Conservation (phyloP, 106 monocot species). For the Gastrodia elata region DNA sequence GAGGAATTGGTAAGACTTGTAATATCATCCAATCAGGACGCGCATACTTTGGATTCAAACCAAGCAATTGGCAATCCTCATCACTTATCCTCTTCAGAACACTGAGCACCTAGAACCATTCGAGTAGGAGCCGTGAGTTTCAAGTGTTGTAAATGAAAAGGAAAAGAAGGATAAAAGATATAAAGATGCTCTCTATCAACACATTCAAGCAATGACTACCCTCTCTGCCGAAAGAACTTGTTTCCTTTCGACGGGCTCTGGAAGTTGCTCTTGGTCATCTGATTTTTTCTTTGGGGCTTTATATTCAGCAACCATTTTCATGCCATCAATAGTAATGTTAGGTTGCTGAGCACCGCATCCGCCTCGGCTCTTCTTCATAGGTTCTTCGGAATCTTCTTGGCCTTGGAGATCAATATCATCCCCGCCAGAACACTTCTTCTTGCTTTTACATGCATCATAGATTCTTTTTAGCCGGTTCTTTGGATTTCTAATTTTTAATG, state of each 20-base stretch:
- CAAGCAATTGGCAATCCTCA: slow-evolving; percentile 86
- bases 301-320: slow-evolving; percentile 99
- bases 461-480: slow-evolving; percentile 86
- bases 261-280: slow-evolving; percentile 95
- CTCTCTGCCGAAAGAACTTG: slow-evolving; percentile 94
- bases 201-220: slow-evolving; percentile 24
- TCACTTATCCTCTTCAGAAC: slow-evolving; percentile 95
- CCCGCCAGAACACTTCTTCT: slow-evolving; percentile 84
- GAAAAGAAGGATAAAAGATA: neutral
- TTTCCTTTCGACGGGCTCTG: slow-evolving; percentile 93
- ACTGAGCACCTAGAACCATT: slow-evolving; percentile 61
- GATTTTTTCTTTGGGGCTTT: slow-evolving; percentile 90
- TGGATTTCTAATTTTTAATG: slow-evolving; percentile 88
- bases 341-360: slow-evolving; percentile 98
- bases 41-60: slow-evolving; percentile 93
- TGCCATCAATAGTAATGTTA: slow-evolving; percentile 92
- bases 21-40: slow-evolving; percentile 99
- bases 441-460: slow-evolving; percentile 95
- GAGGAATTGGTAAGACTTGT: slow-evolving; percentile 96
- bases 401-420: slow-evolving; percentile 88
- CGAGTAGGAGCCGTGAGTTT: neutral
- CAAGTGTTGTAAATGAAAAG: neutral
- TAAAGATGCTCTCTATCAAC: neutral
- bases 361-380: slow-evolving; percentile 69
- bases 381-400: slow-evolving; percentile 74